These are phyloP conservation scores for Cryptococcus sp. DNA, from an alignment of 1,284 basidiomycete genomes.

Conservation along the genomic window DNA sequence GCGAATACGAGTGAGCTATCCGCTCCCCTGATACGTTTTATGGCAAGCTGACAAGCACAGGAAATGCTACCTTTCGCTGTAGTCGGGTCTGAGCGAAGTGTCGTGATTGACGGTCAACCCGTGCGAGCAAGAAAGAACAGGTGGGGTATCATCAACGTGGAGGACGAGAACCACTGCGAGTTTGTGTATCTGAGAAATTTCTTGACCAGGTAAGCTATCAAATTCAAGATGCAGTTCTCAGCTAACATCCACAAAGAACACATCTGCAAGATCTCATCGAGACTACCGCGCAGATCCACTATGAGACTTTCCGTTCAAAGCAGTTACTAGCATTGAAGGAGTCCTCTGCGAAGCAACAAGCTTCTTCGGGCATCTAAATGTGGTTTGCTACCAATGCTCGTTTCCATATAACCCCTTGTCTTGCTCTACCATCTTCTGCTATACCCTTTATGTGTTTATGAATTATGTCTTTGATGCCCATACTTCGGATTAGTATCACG, in stretches of 20 bases:
- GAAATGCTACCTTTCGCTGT: slow-evolving; percentile 94
- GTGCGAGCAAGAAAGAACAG: slow-evolving; percentile 95
- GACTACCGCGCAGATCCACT: slow-evolving; percentile 97
- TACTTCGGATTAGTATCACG: too few species aligned
- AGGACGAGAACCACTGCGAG: slow-evolving; percentile 95
- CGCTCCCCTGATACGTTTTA: neutral
- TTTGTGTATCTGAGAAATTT: slow-evolving; percentile 97
- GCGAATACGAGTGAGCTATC: slow-evolving; percentile 67
- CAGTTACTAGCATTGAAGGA: slow-evolving; percentile 57
- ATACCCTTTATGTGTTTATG: too few species aligned
- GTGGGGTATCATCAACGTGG: slow-evolving; percentile 97
- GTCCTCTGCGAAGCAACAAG: slow-evolving; percentile 43
- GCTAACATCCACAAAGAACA: slow-evolving; percentile 55
- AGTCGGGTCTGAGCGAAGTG: slow-evolving; percentile 89
- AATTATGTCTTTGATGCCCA: too few species aligned
- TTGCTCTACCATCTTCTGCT: too few species aligned
- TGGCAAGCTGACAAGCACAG: slow-evolving; percentile 47
- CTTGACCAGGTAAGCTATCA: slow-evolving; percentile 65
- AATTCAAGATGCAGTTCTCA: neutral
- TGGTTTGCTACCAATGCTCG: too few species aligned
- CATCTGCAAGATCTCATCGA: slow-evolving; percentile 98
- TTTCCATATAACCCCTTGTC: too few species aligned
- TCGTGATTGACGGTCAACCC: slow-evolving; percentile 91
- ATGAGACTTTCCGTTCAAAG: slow-evolving; percentile 98
- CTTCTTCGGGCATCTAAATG: slow-evolving; percentile 1